Conservation (phyloP, 2,329 filamentous ascomycete species). For the Ceratocystis variospora region DNA sequence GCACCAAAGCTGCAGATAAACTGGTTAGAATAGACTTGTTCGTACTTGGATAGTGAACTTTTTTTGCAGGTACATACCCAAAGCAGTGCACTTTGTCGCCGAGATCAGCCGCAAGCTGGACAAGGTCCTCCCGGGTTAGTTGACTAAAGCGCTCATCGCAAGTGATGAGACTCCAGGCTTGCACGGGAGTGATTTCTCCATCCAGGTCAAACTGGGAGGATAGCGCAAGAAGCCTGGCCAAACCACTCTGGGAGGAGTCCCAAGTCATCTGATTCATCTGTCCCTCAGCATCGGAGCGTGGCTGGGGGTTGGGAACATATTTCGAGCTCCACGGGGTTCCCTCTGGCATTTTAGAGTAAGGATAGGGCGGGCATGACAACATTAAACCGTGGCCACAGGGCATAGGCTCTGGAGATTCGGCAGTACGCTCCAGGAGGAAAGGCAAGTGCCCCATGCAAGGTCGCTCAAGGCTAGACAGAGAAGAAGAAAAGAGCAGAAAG, state of each 20-base stretch:
- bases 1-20: slow-evolving; percentile 40
- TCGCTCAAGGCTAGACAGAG: slow-evolving; percentile 61
- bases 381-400: slow-evolving; percentile 85
- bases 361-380: slow-evolving; percentile 72
- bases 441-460: slow-evolving; percentile 88
- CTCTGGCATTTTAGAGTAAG: slow-evolving; percentile 35
- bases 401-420: slow-evolving; percentile 27
- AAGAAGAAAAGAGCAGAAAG: slow-evolving; percentile 11
- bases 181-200: slow-evolving; percentile 85
- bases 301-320: slow-evolving; percentile 27
- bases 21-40: slow-evolving; percentile 10
- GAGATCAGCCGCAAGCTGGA: slow-evolving; percentile 58
- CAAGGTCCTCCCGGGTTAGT: slow-evolving; percentile 55
- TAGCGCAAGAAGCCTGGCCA: slow-evolving; percentile 70
- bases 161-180: slow-evolving; percentile 79
- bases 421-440: slow-evolving; percentile 49
- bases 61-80: slow-evolving; percentile 48
- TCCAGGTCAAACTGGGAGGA: slow-evolving; percentile 72
- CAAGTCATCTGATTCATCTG: slow-evolving; percentile 58
- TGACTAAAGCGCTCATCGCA: slow-evolving; percentile 54
- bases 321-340: slow-evolving; percentile 41
- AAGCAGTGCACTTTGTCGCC: slow-evolving; percentile 78
- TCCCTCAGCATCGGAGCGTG: slow-evolving; percentile 19
- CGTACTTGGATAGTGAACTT: neutral
- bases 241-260: slow-evolving; percentile 60